phyloP scores from a whole-genome alignment of 805 yeast genomes.

The Metschnikowia noctiluminum region DNA sequence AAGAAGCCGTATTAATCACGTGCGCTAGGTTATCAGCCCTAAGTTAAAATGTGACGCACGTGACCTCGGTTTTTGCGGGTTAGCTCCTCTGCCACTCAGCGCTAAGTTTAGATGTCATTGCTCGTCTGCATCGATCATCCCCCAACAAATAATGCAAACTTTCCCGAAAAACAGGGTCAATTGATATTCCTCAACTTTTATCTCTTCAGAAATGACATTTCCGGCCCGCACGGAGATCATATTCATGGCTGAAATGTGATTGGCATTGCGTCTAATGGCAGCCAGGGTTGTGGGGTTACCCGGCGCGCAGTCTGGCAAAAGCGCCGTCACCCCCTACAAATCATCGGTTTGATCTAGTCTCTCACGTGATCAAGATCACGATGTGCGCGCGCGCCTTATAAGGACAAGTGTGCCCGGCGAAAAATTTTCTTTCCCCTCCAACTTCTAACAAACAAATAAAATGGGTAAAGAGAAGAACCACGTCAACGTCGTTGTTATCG shows the following conservation, averaged over 20 bases:
- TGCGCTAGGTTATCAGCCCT: slow-evolving; percentile 3
- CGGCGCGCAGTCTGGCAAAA: slow-evolving; percentile 1
- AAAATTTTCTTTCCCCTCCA: slow-evolving; percentile 7
- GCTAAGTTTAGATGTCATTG: no score
- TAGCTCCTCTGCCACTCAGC: no score
- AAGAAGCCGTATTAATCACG: background rate
- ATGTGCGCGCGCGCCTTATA: slow-evolving; percentile 11
- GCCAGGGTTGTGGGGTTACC: slow-evolving; percentile 4
- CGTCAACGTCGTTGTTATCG: slow-evolving; percentile 99
- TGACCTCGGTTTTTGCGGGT: background rate
- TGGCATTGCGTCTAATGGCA: no score
- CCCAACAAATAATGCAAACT: no score
- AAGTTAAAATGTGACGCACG: background rate
- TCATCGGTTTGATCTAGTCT: background rate
- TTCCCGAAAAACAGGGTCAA: no score
- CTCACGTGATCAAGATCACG: slow-evolving; percentile 2
- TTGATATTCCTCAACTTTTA: no score
- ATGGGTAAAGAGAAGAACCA: slow-evolving; percentile 95
- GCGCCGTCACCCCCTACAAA: background rate
- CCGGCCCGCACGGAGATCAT: no score
- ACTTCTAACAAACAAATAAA: slow-evolving; percentile 14
- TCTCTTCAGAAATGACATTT: no score
- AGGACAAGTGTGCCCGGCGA: slow-evolving; percentile 6
- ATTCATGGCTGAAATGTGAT: no score
- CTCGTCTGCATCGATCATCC: no score